phyloP scores from a whole-genome alignment of 1,284 basidiomycete species.

The Cutaneotrichosporon dermatis region DNA sequence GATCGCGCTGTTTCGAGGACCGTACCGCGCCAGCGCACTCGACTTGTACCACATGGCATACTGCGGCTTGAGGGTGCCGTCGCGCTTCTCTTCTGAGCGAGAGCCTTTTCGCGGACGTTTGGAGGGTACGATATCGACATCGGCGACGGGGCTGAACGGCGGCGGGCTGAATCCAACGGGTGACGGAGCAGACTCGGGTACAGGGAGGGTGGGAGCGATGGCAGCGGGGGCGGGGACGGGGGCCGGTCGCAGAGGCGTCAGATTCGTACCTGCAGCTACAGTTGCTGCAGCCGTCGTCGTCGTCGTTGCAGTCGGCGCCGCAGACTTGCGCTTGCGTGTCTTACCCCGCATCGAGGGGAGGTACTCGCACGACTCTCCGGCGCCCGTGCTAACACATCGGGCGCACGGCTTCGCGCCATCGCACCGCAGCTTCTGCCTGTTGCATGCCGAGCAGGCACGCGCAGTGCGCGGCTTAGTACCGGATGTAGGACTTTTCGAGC shows the following conservation, averaged over 20 bases:
- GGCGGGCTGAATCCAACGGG: too few species aligned
- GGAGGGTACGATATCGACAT: too few species aligned
- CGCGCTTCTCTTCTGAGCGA: not conserved
- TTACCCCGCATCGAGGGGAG: constrained; percentile 33
- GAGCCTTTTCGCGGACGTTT: not conserved
- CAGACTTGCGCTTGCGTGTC: constrained; percentile 22
- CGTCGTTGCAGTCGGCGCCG: too few species aligned
- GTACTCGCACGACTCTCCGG: constrained; percentile 22
- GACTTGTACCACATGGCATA: constrained; percentile 14
- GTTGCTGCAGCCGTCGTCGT: too few species aligned
- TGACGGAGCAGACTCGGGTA: not conserved
- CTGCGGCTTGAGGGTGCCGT: constrained; percentile 1
- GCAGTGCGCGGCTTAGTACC: not conserved
- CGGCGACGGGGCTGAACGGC: too few species aligned
- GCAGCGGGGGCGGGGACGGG: not conserved
- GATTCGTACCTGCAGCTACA: too few species aligned
- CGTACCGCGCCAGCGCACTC: constrained; percentile 3
- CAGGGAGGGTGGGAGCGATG: not conserved
- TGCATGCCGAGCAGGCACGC: constrained; percentile 28
- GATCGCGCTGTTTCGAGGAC: constrained; percentile 1
- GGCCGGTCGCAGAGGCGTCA: too few species aligned
- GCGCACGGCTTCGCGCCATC: constrained; percentile 30
- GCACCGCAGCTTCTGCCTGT: constrained; percentile 27
- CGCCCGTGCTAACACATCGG: constrained; percentile 15
- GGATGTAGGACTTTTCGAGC: not conserved